Percentiles rank a stretch among this genome's conserved stretches.
Evolutionary conservation across 257 asterid genomes (phyloP).

Genomic region (Ballota nigra): DNA sequence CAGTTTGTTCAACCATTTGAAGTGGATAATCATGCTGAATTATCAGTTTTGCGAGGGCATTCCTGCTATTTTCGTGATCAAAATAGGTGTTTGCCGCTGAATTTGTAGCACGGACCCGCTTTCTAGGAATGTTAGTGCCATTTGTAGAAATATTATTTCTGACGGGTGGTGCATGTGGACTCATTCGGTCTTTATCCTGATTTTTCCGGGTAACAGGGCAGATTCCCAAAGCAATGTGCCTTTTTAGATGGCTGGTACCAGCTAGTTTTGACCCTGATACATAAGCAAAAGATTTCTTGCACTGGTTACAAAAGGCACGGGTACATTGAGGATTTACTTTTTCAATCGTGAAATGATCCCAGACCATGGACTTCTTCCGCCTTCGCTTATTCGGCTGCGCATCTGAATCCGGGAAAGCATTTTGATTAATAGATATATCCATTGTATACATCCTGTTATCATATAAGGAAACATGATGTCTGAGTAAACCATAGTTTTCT

Average conservation of each 20-base stretch:
- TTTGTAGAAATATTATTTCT: conserved; percentile 36
- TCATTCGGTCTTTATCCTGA: conserved; percentile 37
- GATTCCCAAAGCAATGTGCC: conserved; percentile 74
- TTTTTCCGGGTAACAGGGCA: conserved; percentile 55
- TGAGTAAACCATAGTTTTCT: conserved; percentile 2
- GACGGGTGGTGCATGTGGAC: conserved; percentile 28
- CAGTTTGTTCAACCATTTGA: conserved; percentile 62
- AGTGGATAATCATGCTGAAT: conserved; percentile 81
- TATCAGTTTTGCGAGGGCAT: conserved; percentile 68
- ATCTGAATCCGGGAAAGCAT: conserved; percentile 49
- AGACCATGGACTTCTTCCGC: conserved; percentile 79
- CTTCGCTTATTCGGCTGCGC: conserved; percentile 53
- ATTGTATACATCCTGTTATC: conserved; percentile 42
- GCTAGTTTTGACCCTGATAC: conserved; percentile 71
- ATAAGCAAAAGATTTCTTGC: conserved; percentile 82
- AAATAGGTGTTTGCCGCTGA: conserved; percentile 27
- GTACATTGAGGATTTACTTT: conserved; percentile 44
- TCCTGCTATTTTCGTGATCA: conserved; percentile 43
- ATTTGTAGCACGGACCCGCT: conserved; percentile 53
- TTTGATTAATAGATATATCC: conserved; percentile 44
- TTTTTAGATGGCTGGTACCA: conserved; percentile 90
- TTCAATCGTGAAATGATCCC: conserved; percentile 80
- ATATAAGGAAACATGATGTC: neutral
- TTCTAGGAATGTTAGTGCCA: conserved; percentile 58
- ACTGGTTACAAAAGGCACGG: conserved; percentile 77